Evolutionary conservation across 495 filamentous ascomycete species (phyloP).

Genomic region (Physcia stellaris): DNA sequence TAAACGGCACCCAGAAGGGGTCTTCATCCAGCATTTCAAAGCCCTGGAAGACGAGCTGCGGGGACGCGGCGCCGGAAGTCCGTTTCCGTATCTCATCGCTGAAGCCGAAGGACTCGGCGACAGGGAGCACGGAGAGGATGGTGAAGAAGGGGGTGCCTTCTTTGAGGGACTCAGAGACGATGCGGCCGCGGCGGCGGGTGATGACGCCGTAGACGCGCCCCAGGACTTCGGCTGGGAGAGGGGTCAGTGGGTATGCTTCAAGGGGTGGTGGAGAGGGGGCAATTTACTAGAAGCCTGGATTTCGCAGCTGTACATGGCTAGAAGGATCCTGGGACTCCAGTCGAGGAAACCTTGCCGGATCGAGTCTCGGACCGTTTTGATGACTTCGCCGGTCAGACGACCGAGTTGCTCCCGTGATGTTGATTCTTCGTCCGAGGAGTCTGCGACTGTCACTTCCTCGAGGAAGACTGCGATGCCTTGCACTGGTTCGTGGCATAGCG

Average conservation of each 20-base stretch:
- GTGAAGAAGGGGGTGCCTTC: slow-evolving; percentile 96
- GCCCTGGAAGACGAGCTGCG: slow-evolving; percentile 84
- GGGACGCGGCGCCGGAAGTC: slow-evolving; percentile 77
- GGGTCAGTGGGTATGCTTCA: slow-evolving; percentile 6
- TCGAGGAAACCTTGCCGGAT: slow-evolving; percentile 82
- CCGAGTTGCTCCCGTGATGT: slow-evolving; percentile 51
- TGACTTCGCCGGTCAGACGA: slow-evolving; percentile 78
- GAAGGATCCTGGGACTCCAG: slow-evolving; percentile 84
- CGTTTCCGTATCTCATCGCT: slow-evolving; percentile 89
- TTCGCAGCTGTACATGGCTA: slow-evolving; percentile 97
- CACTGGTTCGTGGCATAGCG: slow-evolving; percentile 84
- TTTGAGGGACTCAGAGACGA: slow-evolving; percentile 80
- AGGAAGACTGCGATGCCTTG: slow-evolving; percentile 89
- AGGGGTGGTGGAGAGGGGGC: slow-evolving; percentile 6
- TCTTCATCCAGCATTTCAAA: slow-evolving; percentile 85
- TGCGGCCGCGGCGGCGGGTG: slow-evolving; percentile 77
- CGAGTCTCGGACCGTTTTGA: slow-evolving; percentile 73
- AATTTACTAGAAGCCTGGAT: slow-evolving; percentile 84
- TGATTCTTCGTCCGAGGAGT: slow-evolving; percentile 39
- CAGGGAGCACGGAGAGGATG: slow-evolving; percentile 71
- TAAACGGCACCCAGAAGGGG: slow-evolving; percentile 94
- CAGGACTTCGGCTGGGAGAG: slow-evolving; percentile 64
- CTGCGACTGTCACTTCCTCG: slow-evolving; percentile 55
- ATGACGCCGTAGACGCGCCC: slow-evolving; percentile 90
- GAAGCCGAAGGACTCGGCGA: slow-evolving; percentile 92